phyloP scores from a whole-genome alignment of 164 flowering plant species.

The grape (Vitis vinifera) region DNA sequence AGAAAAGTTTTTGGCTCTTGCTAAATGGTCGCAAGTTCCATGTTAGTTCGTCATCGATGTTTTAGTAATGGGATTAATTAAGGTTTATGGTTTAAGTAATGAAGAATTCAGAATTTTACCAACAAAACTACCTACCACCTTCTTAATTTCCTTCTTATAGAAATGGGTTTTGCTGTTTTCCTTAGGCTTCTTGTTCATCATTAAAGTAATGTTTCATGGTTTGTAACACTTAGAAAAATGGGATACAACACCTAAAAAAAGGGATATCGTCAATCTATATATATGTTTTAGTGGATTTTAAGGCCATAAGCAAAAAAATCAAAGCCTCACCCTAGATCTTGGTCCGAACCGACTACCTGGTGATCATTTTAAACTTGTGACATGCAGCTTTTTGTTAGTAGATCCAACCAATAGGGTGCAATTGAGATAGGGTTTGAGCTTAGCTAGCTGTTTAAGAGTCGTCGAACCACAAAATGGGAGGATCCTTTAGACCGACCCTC shows the following conservation, averaged over 20 bases:
- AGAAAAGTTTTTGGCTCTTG: background rate
- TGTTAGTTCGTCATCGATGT: constrained; percentile 15
- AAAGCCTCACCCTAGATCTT: no score
- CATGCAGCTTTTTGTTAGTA: no score
- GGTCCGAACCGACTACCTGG: no score
- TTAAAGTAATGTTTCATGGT: constrained; percentile 18
- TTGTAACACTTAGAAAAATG: background rate
- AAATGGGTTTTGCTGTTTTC: constrained; percentile 9
- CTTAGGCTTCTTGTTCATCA: background rate
- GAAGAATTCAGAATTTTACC: background rate
- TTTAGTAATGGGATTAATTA: constrained; percentile 1
- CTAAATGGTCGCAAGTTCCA: constrained; percentile 1
- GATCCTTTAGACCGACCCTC: no score
- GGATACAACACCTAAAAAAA: background rate
- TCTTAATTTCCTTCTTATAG: background rate
- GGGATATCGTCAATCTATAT: no score
- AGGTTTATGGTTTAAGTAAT: constrained; percentile 3
- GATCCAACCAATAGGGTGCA: no score
- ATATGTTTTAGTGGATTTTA: no score
- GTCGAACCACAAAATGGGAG: no score
- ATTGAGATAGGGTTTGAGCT: no score
- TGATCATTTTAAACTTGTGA: no score
- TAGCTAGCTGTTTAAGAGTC: no score
- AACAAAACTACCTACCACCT: constrained; percentile 21
- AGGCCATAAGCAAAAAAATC: no score